Conservation (phyloP, 2,329 filamentous ascomycete species). For the Arthrobotrys sphaeroides region DNA sequence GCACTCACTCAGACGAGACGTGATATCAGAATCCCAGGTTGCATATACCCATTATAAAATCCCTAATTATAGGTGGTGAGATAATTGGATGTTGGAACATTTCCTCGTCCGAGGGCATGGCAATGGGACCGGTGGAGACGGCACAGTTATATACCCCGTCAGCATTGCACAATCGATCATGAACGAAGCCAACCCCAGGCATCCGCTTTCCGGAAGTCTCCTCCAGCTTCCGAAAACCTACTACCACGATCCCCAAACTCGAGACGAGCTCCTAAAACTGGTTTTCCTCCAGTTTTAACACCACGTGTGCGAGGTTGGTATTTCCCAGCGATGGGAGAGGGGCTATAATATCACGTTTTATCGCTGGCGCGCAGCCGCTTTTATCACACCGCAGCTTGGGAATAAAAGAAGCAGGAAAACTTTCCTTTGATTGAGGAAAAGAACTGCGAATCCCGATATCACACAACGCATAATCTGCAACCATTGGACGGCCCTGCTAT, state of each 20-base stretch:
- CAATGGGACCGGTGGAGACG: constrained; percentile 38
- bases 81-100: constrained; percentile 49
- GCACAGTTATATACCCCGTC: constrained; percentile 34
- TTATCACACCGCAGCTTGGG: constrained; percentile 50
- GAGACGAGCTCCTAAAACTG: constrained; percentile 25
- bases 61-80: constrained; percentile 49
- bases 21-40: constrained; percentile 33
- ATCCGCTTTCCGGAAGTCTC: constrained; percentile 41
- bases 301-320: constrained; percentile 33
- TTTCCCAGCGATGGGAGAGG: constrained; percentile 33
- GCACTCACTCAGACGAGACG: constrained; percentile 8
- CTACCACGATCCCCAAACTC: constrained; percentile 7
- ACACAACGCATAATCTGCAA: constrained; percentile 52
- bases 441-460: constrained; percentile 22
- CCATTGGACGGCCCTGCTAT: constrained; percentile 13
- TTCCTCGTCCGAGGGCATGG: constrained; percentile 48
- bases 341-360: constrained; percentile 54
- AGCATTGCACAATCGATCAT: constrained; percentile 37
- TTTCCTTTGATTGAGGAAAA: constrained; percentile 26
- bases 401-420: constrained; percentile 31
- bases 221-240: constrained; percentile 40
- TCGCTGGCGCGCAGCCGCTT: constrained; percentile 53
- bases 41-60: constrained; percentile 45
- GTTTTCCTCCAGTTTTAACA: constrained; percentile 21
- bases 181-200: constrained; percentile 15